Base-by-base conservation (phyloP, 2,329 filamentous ascomycete genomes). In the Orbilia oligospora region DNA sequence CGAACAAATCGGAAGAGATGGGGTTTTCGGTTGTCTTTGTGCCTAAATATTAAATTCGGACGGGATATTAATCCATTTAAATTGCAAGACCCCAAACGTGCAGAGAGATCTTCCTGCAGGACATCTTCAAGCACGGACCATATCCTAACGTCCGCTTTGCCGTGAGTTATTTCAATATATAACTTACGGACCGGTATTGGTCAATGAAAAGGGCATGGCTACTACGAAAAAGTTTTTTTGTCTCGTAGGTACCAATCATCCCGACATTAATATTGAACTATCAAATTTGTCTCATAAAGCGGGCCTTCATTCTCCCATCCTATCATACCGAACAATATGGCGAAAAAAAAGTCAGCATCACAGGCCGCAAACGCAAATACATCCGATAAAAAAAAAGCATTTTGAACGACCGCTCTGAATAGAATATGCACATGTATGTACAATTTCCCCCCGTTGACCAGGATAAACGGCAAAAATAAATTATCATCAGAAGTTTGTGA, bases 31-130 rank as follows among this genome's bases (percentile, higher is more conserved):
- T 16, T 12, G 41, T 18, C 16, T 30, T 68, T 53, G n/a, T 67
- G 51, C 38, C 66, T 69, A 69, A n/a, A n/a, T n/a, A n/a, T n/a
- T n/a, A n/a, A 69, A 69, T 46, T 41, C 46, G 27, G 30, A 18
- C 10, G 44, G n/a, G 61, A 22, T 8, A 58, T 58, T 41, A 16
- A 16, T n/a, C n/a, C n/a, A n/a, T 30, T 56, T 20, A 20, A 56
- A 16, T 10, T 33, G 36, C 16, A 20, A 30, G 10, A 4, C 27
- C 27, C 27, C 27, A 30, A 30, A 30, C 27, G 18, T 38, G 53
- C 9, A 22, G 10, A 58, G 10, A 58, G 30, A 58, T 58, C n/a
- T 41, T 41, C 12, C 38, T 41, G 38, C 38, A 41, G 14, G 38
- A 41, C 3, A 24, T 61, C n/a, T 41, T n/a, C 14, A 61, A 61